Evolutionary conservation across 2,329 filamentous ascomycete genomes (phyloP), one percentile per base, ranked within the genome.

Genomic region (Sporothrix brasiliensis): DNA sequence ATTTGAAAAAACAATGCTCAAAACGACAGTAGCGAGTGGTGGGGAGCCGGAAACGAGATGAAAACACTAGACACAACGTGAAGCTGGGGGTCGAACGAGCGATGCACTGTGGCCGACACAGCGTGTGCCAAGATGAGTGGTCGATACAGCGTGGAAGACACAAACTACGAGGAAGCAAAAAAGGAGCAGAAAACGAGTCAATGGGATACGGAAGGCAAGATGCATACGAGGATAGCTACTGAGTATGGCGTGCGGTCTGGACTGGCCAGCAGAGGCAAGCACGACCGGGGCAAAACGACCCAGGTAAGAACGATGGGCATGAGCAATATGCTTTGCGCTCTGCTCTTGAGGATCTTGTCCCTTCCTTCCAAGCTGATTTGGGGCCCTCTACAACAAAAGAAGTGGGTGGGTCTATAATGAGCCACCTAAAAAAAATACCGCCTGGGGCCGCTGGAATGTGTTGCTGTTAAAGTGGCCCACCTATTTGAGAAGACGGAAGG

Each of bases 121-220:
- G 41, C 30, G 21, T 24, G 34, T 41, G 66, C 30, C 34, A 56
- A 39, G 34, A 21, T 44, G 66, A 24, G 21, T 11, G 24, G 39
- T 30, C 34, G 24, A 47, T n/a, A 50, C 63, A 54, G 49, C 24
- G 63, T n/a, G 21, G 27, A 68, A 6, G 34, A 52, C 53, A 41
- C 24, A 58, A 14, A 13, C 11, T n/a, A 39, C 16, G 52, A 56
- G 24, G 66, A 69, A 53, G 54, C 24, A 50, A 49, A 24, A 39
- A 60, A 47, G 52, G 16, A 54, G 24, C 54, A 52, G n/a, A 34
- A 58, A 58, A 58, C 52, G 39, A 49, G 52, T 47, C 5, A 44
- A 24, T 50, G 53, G 39, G 67, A 69, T 49, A 27, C 41, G 19
- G 41, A 69, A 44, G 44, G 53, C 67, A 69, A 41, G 54, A 61